Conservation (phyloP, 2,329 filamentous ascomycete genomes). For the Ophiostoma fasciatum region DNA sequence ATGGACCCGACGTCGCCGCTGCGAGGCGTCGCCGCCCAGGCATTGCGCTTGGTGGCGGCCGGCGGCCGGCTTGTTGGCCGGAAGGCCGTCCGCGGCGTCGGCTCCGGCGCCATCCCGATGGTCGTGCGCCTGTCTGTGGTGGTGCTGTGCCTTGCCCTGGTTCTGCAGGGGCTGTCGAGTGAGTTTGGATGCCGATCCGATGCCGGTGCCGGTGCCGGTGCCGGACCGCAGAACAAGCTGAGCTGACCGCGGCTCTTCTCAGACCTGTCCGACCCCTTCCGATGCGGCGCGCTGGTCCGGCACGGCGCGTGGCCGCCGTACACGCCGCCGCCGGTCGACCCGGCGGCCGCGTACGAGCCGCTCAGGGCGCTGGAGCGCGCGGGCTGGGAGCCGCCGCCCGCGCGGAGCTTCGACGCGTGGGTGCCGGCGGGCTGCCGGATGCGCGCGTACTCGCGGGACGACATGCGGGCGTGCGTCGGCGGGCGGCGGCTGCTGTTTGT, state of each 20-base stretch:
- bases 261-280: constrained; percentile 28
- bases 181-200: neutral
- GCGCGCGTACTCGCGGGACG: constrained; percentile 35
- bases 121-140: neutral
- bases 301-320: constrained; percentile 34
- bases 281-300: constrained; percentile 35
- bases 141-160: neutral
- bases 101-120: neutral
- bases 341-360: constrained; percentile 3
- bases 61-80: no score
- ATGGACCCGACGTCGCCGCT: neutral
- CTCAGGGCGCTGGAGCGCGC: constrained; percentile 1
- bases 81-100: neutral
- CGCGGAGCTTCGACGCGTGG: constrained; percentile 31
- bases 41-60: no score
- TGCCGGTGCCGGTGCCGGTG: no score
- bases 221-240: no score
- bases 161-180: neutral
- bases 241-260: neutral
- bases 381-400: constrained; percentile 12
- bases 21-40: neutral
- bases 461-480: constrained; percentile 37
- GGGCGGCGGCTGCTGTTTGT: constrained; percentile 40
- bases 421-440: constrained; percentile 45
- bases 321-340: constrained; percentile 7